Base-by-base conservation (phyloP, 2,329 filamentous ascomycete species). In the Leptodontidium sp. region DNA sequence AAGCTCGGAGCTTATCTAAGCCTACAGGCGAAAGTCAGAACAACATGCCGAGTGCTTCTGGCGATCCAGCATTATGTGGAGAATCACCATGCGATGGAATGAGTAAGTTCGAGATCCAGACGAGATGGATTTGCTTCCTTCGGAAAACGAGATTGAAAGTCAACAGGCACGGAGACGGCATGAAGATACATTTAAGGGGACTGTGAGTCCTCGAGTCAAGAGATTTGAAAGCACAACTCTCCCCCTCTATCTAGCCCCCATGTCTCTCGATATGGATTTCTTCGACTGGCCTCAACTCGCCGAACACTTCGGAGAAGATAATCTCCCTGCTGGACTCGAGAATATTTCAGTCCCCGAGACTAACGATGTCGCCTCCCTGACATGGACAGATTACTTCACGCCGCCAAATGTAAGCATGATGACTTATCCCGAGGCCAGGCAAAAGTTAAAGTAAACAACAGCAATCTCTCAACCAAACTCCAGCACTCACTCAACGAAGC, bases 241-340 rank as follows among this genome's bases (percentile, higher is more conserved):
- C 32, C 7, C 4, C 17, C 45, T 47, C 15, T 40, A 9, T 32
- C 21, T 45, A 14, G 24, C 50, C 8, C 26, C 8, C n/a, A 24
- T 40, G 9, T 58, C 55, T 26, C 35, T 14, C 21, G 61, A 47
- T 8, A 67, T 63, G 65, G 65, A 62, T 43, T 53, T 67, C 21
- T 67, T 67, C n/a, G 65, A 67, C 15, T 67, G 65, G 65, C 65
- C 61, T 63, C 61, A 52, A 40, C 43, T 66, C 15, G 43, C 24
- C 26, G 64, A 61, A n/a, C 35, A 40, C 26, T 66, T 53, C 17
- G 50, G 17, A 21, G n/a, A 15, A n/a, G 47, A 63, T 38, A 29
- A 38, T 14, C 26, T 63, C 8, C 12, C 61, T 24, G 45, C 47
- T 24, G 17, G 21, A 17, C 29, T 52, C 12, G 53, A 65, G 11